Base-by-base conservation (phyloP, 2,329 filamentous ascomycete species). In the Alternaria sp. region DNA sequence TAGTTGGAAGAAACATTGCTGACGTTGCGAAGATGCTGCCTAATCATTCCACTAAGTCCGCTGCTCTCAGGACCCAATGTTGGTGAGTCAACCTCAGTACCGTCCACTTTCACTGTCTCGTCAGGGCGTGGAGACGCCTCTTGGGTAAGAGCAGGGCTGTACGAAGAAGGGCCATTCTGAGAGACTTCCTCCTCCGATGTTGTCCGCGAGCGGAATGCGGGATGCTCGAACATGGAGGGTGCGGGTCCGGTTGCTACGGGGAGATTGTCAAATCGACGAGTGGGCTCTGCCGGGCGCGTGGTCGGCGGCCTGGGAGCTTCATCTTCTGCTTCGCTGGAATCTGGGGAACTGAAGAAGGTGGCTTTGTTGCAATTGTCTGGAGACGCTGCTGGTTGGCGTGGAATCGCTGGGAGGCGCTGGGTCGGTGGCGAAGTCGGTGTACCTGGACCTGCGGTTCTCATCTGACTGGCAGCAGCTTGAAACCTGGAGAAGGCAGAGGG, bases 1-100 rank as follows among this genome's bases (percentile, higher is more conserved):
- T 93, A 93, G 25, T 96, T 85, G 0, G 93, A 96, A 1, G 95
- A 98, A 13, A 89, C 86, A 62, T 90, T 90, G 80, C 95, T 98
- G 67, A 90, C 89, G 32, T 89, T 89, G 54, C 96, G 89, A 44
- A 98, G 82, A 82, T 98, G 96, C 65, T 94, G 90, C 30, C 91
- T 89, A 49, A 97, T 90, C 83, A 97, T 87, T 2, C 91, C 91
- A 72, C 90, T 95, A 15, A 97, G 84, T 1, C 92, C 93, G 17
- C 77, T 68, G 40, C 82, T 82, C 15, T 83, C 83, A 0, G 91
- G 90, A 2, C 91, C 91, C 6, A 97, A 82, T 0, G 93, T 96
- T 1, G 94, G 93, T 0, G 93, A 97, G 72, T 97, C 93, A 19
- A 82, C 57, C n/a, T 78, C 79, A 7, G 62, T 59, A 32, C 71